Evolutionary conservation across 352 stramenopile genomes (phyloP), one percentile per base, ranked within the genome.

Genomic region (Phytophthora litchii): DNA sequence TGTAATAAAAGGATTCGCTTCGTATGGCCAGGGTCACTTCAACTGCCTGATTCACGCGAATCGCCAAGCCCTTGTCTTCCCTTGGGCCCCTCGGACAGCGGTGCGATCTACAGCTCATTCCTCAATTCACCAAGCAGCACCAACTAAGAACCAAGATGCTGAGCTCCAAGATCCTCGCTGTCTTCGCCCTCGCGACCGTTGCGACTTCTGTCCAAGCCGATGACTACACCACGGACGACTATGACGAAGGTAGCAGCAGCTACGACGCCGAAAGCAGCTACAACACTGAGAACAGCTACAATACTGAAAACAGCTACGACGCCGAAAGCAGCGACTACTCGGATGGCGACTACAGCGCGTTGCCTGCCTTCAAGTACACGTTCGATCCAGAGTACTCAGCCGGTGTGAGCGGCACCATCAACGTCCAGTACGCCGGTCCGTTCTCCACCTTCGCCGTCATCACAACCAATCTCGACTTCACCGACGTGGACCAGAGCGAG

Each of bases 381-480:
- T 84, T 87, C 47, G 66, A 83, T n/a, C 57, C 71, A 0, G 52
- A 65, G 32, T 65, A 54, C 13, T 63, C 77, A 2, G 77, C 54
- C 0, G 77, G 74, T 10, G 55, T 82, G 25, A 70, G 78, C 17
- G 75, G 74, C 37, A 44, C 20, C 50, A 75, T 83, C 54, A 58
- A 61, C 8, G 74, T 83, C 4, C 38, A 80, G 35, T 88, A 86
- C 63, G 63, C 43, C 12, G 56, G 57, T 0, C 54, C 64, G 0
- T 66, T 50, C 35, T 72, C 55, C 54, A 74, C 64, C 23, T 78
- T 74, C 47, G 72, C 64, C n/a, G 63, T 54, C n/a, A 72, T 88
- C 49, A 54, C 55, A 2, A 55, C 65, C 34, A 17, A 75, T 0
- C 60, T 85, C 9, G 73, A 88, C 67, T 88, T 88, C 49, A 74